These are phyloP conservation scores for Monosporozyma servazzii DNA, from an alignment of 805 yeast genomes.

Conservation along the genomic window DNA sequence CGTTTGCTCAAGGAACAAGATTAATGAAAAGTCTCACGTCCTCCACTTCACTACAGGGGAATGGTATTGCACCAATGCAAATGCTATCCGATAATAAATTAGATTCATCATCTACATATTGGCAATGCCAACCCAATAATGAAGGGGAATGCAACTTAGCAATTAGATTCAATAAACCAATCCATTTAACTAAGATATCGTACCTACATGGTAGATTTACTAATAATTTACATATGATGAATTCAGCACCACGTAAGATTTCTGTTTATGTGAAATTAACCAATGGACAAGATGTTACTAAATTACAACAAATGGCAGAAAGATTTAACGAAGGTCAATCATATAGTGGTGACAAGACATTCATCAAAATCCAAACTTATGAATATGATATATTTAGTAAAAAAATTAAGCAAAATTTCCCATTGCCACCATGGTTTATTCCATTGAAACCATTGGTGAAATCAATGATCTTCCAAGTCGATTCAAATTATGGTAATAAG, in stretches of 20 bases:
- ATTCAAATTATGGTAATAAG: constrained; percentile 32
- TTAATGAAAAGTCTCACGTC: constrained; percentile 32
- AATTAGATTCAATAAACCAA: constrained; percentile 32
- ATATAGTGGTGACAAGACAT: constrained; percentile 15
- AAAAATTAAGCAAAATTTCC: constrained; percentile 23
- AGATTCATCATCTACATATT: constrained; percentile 23
- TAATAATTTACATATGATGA: constrained; percentile 31
- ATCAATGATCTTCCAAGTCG: constrained; percentile 26
- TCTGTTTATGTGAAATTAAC: constrained; percentile 26
- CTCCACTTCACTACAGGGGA: constrained; percentile 22
- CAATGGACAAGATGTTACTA: constrained; percentile 6
- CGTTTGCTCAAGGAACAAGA: constrained; percentile 31
- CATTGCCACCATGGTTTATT: constrained; percentile 27
- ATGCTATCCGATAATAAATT: constrained; percentile 16
- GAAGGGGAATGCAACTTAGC: constrained; percentile 28
- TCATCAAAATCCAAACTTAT: constrained; percentile 24
- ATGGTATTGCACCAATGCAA: constrained; percentile 22
- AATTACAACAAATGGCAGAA: constrained; percentile 11
- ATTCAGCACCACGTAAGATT: constrained; percentile 32
- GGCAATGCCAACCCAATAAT: constrained; percentile 22
- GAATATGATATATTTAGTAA: constrained; percentile 20
- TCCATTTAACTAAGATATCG: constrained; percentile 30
- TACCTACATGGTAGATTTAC: constrained; percentile 32
- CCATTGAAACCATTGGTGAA: constrained; percentile 25
- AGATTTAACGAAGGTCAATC: constrained; percentile 12